Conservation (phyloP, 305 asterid genomes). For the Withania somnifera region DNA sequence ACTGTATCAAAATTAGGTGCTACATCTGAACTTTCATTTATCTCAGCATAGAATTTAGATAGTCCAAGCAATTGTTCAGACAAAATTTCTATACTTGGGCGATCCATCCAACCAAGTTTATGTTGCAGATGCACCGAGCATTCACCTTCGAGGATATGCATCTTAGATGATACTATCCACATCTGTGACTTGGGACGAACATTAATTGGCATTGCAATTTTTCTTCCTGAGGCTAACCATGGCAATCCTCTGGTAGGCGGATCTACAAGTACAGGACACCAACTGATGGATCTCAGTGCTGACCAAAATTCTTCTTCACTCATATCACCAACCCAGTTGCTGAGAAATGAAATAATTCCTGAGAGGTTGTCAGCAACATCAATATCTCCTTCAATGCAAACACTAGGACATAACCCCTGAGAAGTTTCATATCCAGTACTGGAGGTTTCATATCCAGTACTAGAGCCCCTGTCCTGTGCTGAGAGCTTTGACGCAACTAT, state of each 20-base stretch:
- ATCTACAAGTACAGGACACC: conserved; percentile 82
- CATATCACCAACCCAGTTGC: conserved; percentile 50
- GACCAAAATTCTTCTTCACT: conserved; percentile 66
- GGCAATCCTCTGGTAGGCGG: conserved; percentile 72
- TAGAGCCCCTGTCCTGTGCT: conserved; percentile 22
- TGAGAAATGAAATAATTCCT: conserved; percentile 31
- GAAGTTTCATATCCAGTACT: conserved; percentile 20
- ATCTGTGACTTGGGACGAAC: conserved; percentile 79
- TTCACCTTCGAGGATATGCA: conserved; percentile 74
- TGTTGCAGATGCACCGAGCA: conserved; percentile 52
- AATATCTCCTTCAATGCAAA: conserved; percentile 27
- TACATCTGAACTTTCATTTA: conserved; percentile 19
- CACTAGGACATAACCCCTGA: conserved; percentile 25
- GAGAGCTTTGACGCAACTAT: conserved; percentile 39
- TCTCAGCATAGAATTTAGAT: conserved; percentile 42
- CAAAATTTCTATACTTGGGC: conserved; percentile 41
- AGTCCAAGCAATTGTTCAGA: conserved; percentile 63
- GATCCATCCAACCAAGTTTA: conserved; percentile 81
- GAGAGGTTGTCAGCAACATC: conserved; percentile 20
- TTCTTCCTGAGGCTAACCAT: conserved; percentile 47
- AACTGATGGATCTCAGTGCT: conserved; percentile 46
- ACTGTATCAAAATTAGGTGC: conserved; percentile 30
- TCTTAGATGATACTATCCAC: conserved; percentile 77
- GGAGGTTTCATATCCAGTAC: conserved; percentile 18
- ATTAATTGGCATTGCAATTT: conserved; percentile 53